Evolutionary conservation across 2,329 filamentous ascomycete genomes (phyloP), one percentile per base, ranked within the genome.

Genomic region (Ceratocystis cubensis): DNA sequence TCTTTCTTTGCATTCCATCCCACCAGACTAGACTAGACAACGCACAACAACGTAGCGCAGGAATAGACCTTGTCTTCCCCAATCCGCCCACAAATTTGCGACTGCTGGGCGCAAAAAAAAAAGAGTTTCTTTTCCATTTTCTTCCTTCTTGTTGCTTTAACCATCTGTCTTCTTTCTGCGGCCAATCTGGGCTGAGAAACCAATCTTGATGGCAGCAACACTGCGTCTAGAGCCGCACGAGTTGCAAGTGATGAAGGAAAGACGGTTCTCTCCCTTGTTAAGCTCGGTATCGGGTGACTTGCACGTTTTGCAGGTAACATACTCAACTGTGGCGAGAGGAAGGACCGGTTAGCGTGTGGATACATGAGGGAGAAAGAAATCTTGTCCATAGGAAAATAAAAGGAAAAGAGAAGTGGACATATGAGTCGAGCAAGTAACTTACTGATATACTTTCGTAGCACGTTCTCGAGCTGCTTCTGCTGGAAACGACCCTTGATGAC

Each of bases 401-500:
- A 45, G 20, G 45, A 33, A 61, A 20, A 64, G 30, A 63, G 20
- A 45, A 33, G 30, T 15, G 15, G 44, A 63, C 66, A 48, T 48
- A 20, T n/a, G 6, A 48, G 20, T 22, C n/a, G 4, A 17, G 46
- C 15, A 41, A 5, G 37, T 15, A 41, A 82, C 85, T 76, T 80
- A 91, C 88, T 89, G 75, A 96, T 96, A 78, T 96, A 96, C 81
- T 93, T 89, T 79, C 93, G 84, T 75, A 97, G 79, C 65, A 97
- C 91, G 78, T 95, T 96, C 82, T 99, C 94, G 75, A 97, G 92
- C 81, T 97, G 93, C 81, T 96, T 96, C 81, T 97, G 93, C 78
- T 97, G 93, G 88, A 99, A 99, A 75, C 94, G 90, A 82, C 94
- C 94, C 84, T 96, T 96, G 84, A 99, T 99, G 75, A 99, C 92